Evolutionary conservation across 305 asterid species (phyloP).

Genomic region (Solanum hybrid): DNA sequence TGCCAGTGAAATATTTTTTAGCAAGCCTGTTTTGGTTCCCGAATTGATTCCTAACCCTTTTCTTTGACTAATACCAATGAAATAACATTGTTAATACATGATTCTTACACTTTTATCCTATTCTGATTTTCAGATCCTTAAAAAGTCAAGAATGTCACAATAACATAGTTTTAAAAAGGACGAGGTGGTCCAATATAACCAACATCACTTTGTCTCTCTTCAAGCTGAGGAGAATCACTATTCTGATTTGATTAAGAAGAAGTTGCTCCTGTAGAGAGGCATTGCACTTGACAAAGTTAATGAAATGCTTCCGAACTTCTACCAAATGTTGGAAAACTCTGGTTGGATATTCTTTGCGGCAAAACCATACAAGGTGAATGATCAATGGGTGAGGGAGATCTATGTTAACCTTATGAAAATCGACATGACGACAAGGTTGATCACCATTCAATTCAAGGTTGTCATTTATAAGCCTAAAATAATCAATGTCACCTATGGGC

Average conservation of each 20-base stretch:
- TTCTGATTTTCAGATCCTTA: no score
- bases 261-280: neutral
- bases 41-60: neutral
- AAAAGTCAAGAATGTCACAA: neutral
- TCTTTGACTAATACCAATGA: neutral
- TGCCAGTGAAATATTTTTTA: neutral
- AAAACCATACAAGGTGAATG: neutral
- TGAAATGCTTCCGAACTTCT: neutral
- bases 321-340: neutral
- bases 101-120: neutral
- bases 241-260: neutral
- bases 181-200: neutral
- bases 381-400: neutral
- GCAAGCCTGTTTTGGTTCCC: neutral
- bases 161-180: neutral
- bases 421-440: neutral
- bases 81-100: neutral
- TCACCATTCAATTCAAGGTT: neutral
- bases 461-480: neutral
- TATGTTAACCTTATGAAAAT: neutral
- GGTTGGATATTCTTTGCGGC: neutral
- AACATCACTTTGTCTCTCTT: neutral
- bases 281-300: neutral
- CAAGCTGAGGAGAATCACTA: neutral
- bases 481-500: neutral